Conservation (phyloP, 805 yeast species). For the Kregervanrija fluxuum region DNA sequence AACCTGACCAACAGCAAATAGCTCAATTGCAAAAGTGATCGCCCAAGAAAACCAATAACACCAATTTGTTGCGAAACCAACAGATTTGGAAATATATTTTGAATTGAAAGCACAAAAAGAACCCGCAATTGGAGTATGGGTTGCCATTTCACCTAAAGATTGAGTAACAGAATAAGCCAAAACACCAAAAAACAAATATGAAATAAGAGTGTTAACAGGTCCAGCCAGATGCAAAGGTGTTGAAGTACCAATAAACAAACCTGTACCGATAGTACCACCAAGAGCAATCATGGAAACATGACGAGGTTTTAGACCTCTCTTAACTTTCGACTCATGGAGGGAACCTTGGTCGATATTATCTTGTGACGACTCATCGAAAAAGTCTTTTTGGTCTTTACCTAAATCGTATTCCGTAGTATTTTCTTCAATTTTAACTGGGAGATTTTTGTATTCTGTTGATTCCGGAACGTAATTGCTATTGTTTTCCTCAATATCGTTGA, state of each 20-base stretch:
- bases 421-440: too few species aligned
- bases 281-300: constrained; percentile 71
- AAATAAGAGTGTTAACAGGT: constrained; percentile 59
- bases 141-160: constrained; percentile 76
- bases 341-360: constrained; percentile 4
- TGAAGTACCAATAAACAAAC: constrained; percentile 62
- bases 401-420: background rate
- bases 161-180: constrained; percentile 62
- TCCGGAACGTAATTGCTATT: too few species aligned
- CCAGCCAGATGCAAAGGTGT: constrained; percentile 52
- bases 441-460: too few species aligned
- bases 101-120: constrained; percentile 67
- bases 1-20: constrained; percentile 63
- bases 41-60: constrained; percentile 77
- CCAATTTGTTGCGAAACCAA: constrained; percentile 69
- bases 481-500: too few species aligned
- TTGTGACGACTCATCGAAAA: too few species aligned
- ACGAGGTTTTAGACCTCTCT: constrained; percentile 55
- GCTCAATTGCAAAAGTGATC: constrained; percentile 66
- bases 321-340: constrained; percentile 18
- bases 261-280: constrained; percentile 79
- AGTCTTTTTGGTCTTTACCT: background rate
- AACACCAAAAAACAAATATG: constrained; percentile 60
- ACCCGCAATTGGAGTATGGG: constrained; percentile 61
- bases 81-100: constrained; percentile 60